Evolutionary conservation across 2,329 filamentous ascomycete genomes (phyloP).

Genomic region (Aspergillus sp.): DNA sequence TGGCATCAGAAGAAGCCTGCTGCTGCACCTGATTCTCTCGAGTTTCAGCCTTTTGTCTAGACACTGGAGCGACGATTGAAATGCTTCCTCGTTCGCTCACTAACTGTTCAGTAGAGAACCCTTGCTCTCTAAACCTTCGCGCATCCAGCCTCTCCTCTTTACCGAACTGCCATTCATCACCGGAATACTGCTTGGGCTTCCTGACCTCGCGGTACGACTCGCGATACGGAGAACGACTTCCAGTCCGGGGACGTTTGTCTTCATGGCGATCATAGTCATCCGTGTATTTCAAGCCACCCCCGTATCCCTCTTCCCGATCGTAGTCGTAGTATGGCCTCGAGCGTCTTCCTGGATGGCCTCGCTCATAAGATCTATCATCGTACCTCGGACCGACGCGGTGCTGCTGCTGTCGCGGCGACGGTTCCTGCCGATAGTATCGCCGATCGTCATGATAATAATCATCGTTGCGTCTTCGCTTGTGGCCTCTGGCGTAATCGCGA

Average conservation of each 20-base stretch:
- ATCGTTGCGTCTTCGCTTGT: conserved; percentile 37
- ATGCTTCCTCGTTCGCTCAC: conserved; percentile 57
- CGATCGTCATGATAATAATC: conserved; percentile 32
- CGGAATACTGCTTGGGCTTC: conserved; percentile 31
- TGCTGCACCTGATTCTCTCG: conserved; percentile 51
- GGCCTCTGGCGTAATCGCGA: conserved; percentile 27
- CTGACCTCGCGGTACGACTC: conserved; percentile 35
- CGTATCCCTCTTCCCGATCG: conserved; percentile 39
- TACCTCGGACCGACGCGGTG: conserved; percentile 25
- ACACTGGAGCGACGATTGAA: conserved; percentile 51
- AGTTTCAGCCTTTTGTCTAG: conserved; percentile 61
- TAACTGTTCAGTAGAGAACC: conserved; percentile 50
- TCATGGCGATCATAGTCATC: conserved; percentile 43
- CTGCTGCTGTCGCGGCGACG: conserved; percentile 25
- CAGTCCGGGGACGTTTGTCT: conserved; percentile 50
- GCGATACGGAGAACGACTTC: conserved; percentile 42
- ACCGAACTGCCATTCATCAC: conserved; percentile 25
- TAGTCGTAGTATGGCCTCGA: conserved; percentile 43
- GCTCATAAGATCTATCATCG: conserved; percentile 32
- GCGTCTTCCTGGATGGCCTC: conserved; percentile 33
- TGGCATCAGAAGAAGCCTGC: conserved; percentile 38
- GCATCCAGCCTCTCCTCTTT: conserved; percentile 19
- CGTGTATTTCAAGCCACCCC: conserved; percentile 39
- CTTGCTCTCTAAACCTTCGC: conserved; percentile 38
- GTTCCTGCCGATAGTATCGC: conserved; percentile 20